phyloP scores from a whole-genome alignment of 495 filamentous ascomycete genomes.

The Neurospora sp. region DNA sequence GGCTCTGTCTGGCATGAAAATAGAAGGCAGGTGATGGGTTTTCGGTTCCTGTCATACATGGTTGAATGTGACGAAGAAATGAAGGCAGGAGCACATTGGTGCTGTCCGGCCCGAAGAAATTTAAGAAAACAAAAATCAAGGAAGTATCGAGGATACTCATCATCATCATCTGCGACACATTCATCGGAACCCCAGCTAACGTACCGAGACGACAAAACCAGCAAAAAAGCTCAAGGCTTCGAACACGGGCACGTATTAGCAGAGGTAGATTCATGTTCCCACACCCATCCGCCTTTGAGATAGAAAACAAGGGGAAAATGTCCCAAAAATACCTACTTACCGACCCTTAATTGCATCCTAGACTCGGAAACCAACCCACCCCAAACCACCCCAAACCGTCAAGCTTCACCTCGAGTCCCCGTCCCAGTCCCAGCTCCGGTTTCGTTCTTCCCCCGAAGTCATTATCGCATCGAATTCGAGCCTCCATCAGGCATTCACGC shows the following conservation, averaged over 20 bases:
- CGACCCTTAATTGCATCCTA: not conserved
- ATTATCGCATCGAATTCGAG: not conserved
- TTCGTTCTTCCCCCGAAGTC: not conserved
- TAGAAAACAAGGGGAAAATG: not conserved
- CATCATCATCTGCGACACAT: not conserved
- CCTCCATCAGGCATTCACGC: not conserved
- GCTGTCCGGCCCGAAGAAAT: not conserved
- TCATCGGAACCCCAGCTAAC: not conserved
- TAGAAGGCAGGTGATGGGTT: not conserved
- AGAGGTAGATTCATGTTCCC: not conserved
- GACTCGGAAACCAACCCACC: not conserved
- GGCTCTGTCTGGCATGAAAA: not conserved
- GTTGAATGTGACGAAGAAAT: not conserved
- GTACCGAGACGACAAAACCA: not conserved
- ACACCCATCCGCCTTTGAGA: not conserved
- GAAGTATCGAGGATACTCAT: not conserved
- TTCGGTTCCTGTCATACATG: not conserved
- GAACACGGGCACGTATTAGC: not conserved
- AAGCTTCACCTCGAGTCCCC: not conserved
- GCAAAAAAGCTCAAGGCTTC: not conserved
- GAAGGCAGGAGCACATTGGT: not conserved
- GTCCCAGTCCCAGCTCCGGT: not conserved
- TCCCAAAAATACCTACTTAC: not conserved
- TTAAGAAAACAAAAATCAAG: not conserved
- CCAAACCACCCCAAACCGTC: not conserved